Evolutionary conservation across 768 basidiomycete genomes (phyloP), one percentile per base, ranked within the genome.

Genomic region (Mycena crocata): DNA sequence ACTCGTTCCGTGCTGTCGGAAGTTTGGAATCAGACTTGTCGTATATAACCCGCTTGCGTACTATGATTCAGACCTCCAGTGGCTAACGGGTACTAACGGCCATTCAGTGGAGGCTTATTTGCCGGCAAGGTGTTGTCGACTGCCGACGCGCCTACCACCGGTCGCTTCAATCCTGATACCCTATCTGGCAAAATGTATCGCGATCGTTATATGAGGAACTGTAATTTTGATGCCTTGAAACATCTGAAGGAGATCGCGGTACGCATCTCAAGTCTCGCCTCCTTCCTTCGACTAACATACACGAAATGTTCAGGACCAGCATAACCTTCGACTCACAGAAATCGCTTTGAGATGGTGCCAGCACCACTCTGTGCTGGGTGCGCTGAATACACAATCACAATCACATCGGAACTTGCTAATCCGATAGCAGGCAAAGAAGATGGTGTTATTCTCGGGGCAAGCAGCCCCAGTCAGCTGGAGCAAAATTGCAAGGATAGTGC

Each of bases 291-390:
- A 40, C 37, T 51, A 63, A 54, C 19, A 31, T n/a, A n/a, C n/a
- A n/a, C n/a, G n/a, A n/a, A 39, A 30, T 35, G 40, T 37, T 14
- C 58, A 84, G 83, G 79, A 75, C 37, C 81, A 82, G 60, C 80
- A 86, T 57, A 56, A 73, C 42, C 71, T 87, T 5, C 76, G 79
- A 5, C 75, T 85, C n/a, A 82, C 82, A 6, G 85, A 87, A 73
- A 81, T 86, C 19, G 85, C 85, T 1, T 74, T 86, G 62, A 76
- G 86, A 21, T 88, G 86, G 86, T 79, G 80, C 67, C 84, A 87
- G 71, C 81, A 87, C 57, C 86, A 87, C 64, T 86, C 83, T 1
- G 67, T 74, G 2, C 73, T 87, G 23, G 73, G 70, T 34, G 40
- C 19, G 21, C 21, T n/a, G n/a, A 31, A 21, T 2, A 2, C n/a